A percentile compares a stretch with the other conserved stretches of the same genome.
These are phyloP conservation scores for Raddia distichophylla DNA, from an alignment of 176 grass and related monocot species.

Conservation along the genomic window DNA sequence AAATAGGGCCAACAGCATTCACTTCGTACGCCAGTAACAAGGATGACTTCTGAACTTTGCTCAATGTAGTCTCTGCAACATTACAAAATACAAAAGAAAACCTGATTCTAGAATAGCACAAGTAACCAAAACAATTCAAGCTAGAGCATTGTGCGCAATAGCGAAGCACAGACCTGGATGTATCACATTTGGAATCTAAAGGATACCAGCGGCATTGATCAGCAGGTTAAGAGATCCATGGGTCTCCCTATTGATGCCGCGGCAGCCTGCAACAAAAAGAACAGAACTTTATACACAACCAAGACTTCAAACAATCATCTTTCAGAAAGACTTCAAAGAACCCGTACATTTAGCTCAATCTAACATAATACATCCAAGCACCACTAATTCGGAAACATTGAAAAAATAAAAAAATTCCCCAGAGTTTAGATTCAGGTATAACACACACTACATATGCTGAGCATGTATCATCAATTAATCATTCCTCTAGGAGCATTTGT, in stretches of 20 bases:
- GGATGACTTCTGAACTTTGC: slow-evolving; percentile 82
- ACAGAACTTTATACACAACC: neutral
- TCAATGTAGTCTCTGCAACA: slow-evolving; percentile 76
- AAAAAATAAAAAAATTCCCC: too few relatives aligned
- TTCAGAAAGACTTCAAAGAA: neutral
- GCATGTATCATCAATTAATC: neutral
- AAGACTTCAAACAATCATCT: neutral
- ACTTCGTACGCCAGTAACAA: slow-evolving; percentile 80
- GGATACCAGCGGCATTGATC: slow-evolving; percentile 83
- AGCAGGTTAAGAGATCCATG: slow-evolving; percentile 72
- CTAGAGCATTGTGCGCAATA: neutral
- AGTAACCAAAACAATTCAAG: neutral
- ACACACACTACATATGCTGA: too few relatives aligned
- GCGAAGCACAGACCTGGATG: slow-evolving; percentile 61
- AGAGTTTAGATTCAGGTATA: too few relatives aligned
- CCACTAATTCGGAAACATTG: neutral
- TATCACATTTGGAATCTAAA: slow-evolving; percentile 70
- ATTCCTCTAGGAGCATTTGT: neutral
- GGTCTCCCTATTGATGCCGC: slow-evolving; percentile 57
- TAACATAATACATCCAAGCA: neutral
- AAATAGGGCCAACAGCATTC: slow-evolving; percentile 70
- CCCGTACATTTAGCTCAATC: neutral
- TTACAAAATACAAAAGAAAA: neutral
- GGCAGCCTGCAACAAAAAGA: slow-evolving; percentile 54
- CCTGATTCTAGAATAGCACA: slow-evolving; percentile 11